A percentile compares a stretch with the other conserved stretches of the same genome.
phyloP scores from a whole-genome alignment of 352 stramenopile genomes.

The Phytopythium montanum region DNA sequence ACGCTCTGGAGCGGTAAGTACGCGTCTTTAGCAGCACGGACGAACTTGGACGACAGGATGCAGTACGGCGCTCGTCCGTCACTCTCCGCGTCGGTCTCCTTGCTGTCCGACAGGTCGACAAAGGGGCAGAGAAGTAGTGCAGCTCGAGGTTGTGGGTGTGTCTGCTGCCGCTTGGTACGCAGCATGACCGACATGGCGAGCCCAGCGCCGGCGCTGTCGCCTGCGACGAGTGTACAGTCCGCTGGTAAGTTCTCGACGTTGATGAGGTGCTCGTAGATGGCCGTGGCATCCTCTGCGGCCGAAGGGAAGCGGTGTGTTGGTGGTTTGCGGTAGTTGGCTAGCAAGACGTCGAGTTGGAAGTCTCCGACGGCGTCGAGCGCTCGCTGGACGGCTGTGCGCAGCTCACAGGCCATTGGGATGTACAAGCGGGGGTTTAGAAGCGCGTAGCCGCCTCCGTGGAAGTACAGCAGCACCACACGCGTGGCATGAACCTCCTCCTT shows the following conservation, averaged over 20 bases:
- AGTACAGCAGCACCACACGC: conserved; percentile 42
- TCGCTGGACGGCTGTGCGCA: conserved; percentile 19
- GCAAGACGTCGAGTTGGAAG: conserved; percentile 29
- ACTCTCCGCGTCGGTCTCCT: conserved; percentile 7
- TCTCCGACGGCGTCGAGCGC: conserved; percentile 7
- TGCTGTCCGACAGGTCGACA: conserved; percentile 31
- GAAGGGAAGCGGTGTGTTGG: conserved; percentile 28
- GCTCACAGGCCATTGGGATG: conserved; percentile 21
- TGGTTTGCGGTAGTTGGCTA: conserved; percentile 44
- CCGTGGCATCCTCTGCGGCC: conserved; percentile 25
- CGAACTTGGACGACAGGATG: conserved; percentile 20
- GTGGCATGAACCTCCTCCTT: background rate
- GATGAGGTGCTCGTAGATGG: conserved; percentile 44
- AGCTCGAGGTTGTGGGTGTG: conserved; percentile 21
- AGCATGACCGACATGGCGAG: conserved; percentile 37
- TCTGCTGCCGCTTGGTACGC: conserved; percentile 18
- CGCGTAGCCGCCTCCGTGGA: conserved; percentile 47
- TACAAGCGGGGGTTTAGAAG: conserved; percentile 40
- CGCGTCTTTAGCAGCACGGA: conserved; percentile 4
- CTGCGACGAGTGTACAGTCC: conserved; percentile 31
- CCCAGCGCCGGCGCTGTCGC: conserved; percentile 34
- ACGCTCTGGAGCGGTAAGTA: conserved; percentile 19
- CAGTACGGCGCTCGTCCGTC: conserved; percentile 16
- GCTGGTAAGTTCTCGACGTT: conserved; percentile 21
- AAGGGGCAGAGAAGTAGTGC: conserved; percentile 32